Percentiles rank a stretch among this genome's conserved stretches.
These are phyloP conservation scores for Cladorrhinum samala DNA, from an alignment of 495 filamentous ascomycete species.

Conservation along the genomic window DNA sequence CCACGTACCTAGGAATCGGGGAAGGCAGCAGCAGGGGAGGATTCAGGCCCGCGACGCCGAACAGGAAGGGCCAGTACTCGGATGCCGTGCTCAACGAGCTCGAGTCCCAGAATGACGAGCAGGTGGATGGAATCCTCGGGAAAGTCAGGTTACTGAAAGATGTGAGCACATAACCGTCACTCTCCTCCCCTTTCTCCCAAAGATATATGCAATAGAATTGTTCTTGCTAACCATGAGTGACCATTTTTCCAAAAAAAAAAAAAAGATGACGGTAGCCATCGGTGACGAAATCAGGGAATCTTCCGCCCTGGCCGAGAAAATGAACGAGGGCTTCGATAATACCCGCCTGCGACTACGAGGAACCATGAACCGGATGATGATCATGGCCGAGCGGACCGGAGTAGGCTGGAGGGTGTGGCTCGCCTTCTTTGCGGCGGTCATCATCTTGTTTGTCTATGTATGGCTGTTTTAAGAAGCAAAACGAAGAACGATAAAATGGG, in stretches of 20 bases:
- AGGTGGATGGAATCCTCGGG: conserved; percentile 81
- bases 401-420: conserved; percentile 94
- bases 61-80: conserved; percentile 78
- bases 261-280: conserved; percentile 81
- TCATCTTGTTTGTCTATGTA: conserved; percentile 79
- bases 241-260: not conserved
- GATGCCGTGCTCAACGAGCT: conserved; percentile 89
- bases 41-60: conserved; percentile 68
- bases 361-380: conserved; percentile 94
- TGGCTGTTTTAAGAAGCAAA: conserved; percentile 61
- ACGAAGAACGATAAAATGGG: not conserved
- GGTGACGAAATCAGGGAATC: conserved; percentile 90
- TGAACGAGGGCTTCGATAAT: conserved; percentile 86
- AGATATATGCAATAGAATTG: too few species aligned
- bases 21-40: conserved; percentile 21
- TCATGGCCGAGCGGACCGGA: conserved; percentile 91
- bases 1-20: conserved; percentile 26
- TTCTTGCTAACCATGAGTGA: not conserved
- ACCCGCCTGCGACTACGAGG: conserved; percentile 72
- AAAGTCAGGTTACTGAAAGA: conserved; percentile 92
- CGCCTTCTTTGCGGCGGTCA: conserved; percentile 74
- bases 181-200: not conserved
- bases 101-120: conserved; percentile 89
- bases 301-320: conserved; percentile 73
- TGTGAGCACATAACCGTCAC: too few species aligned